A percentile compares a stretch with the other conserved stretches of the same genome.
Evolutionary conservation across 805 yeast species (phyloP).

Genomic region (Lipomyces chichibuensis): DNA sequence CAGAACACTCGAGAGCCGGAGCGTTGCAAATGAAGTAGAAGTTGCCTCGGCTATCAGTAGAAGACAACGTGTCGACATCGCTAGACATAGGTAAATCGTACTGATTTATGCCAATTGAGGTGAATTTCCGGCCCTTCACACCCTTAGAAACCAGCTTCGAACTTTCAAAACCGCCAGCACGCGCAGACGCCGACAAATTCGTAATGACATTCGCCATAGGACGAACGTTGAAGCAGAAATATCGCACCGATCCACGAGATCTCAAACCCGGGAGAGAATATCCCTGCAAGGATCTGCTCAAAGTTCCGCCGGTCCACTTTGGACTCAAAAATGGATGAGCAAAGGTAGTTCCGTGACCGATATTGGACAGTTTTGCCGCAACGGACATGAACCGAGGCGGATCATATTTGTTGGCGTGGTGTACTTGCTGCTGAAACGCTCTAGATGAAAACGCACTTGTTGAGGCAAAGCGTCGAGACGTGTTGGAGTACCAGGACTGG

Average conservation of each 20-base stretch:
- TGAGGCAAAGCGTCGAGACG: conserved; percentile 3
- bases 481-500: conserved; percentile 3
- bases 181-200: conserved; percentile 21
- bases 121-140: not conserved
- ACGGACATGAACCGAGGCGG: conserved; percentile 6
- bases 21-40: conserved; percentile 1
- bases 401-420: not conserved
- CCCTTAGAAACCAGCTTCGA: conserved; percentile 16
- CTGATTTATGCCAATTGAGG: conserved; percentile 9
- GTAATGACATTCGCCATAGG: conserved; percentile 29
- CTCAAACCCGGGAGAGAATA: conserved; percentile 34
- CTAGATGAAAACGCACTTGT: not conserved
- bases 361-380: conserved; percentile 10
- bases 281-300: conserved; percentile 29
- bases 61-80: conserved; percentile 1
- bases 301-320: conserved; percentile 32
- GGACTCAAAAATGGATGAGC: conserved; percentile 30
- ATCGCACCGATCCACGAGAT: conserved; percentile 27
- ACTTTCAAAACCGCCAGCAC: conserved; percentile 28
- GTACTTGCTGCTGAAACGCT: not conserved
- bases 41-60: not conserved
- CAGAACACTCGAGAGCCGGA: not conserved
- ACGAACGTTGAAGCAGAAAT: conserved; percentile 23
- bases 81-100: conserved; percentile 1
- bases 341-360: conserved; percentile 29